Base-by-base conservation (phyloP, 331 rosid genomes). In the Quercus tomentella region DNA sequence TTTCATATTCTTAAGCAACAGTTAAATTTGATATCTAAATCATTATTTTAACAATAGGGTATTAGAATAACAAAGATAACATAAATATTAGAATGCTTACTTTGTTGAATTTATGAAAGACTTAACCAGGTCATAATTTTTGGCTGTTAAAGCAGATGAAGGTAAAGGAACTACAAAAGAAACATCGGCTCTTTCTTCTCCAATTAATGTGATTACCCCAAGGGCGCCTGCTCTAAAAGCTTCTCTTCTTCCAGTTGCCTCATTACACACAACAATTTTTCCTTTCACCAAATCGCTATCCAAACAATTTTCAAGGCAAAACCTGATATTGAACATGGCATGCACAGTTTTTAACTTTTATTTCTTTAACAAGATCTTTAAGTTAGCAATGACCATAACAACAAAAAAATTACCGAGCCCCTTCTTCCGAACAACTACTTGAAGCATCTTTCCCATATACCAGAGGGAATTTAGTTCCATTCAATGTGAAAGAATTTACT, bases 251-350 rank as follows among this genome's bases (percentile, higher is more conserved):
- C 72, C 76, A 7, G 6, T 6, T 8, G 1, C 7, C 2, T 20
- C 0, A 20, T 67, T 26, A 26, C 89, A 83, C 2, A 84, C 16
- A 7, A 84, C 82, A n/a, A 84, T 73, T 55, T 82, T 84, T 31
- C 86, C 90, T 77, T 56, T 54, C 0, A 82, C 84, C 37, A 12
- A 18, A 17, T 4, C 7, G 3, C 4, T 11, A 17, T 82, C 69
- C 6, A 79, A 17, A 71, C 82, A 87, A 17, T 3, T 69, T 2
- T 0, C 6, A 0, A 0, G 1, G 33, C 67, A 60, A 23, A 23
- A 1, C 67, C 67, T 60, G 67, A 12, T 49, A 49, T 49, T 49
- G 54, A 49, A 49, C 54, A 49, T 12, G 54, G 0, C 17, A 49
- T 3, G 54, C 54, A 49, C 17, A 49, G 54, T 49, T 58, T 58